Percentiles rank a stretch among this genome's conserved stretches.
Evolutionary conservation across 2,329 filamentous ascomycete genomes (phyloP).

Genomic region (Xylariales sp.): DNA sequence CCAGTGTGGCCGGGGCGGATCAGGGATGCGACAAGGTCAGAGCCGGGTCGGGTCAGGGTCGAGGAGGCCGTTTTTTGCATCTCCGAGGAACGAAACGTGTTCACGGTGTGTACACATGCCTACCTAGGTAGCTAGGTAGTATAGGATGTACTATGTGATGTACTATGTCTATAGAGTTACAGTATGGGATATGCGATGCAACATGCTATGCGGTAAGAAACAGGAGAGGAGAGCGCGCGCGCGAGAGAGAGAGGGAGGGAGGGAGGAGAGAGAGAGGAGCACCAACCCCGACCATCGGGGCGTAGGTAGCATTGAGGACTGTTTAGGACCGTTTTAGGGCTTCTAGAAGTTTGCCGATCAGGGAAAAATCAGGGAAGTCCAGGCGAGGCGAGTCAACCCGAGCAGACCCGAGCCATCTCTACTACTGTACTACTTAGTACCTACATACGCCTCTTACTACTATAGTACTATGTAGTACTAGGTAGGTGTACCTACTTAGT

Average conservation of each 20-base stretch:
- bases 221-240: neutral
- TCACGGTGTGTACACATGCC: neutral
- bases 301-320: slow-evolving; percentile 4
- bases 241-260: too few species aligned
- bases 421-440: too few species aligned
- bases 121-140: neutral
- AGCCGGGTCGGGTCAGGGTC: slow-evolving; percentile 4
- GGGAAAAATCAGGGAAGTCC: slow-evolving; percentile 34
- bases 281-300: slow-evolving; percentile 25
- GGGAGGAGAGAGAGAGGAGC: too few species aligned
- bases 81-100: slow-evolving; percentile 31
- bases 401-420: neutral
- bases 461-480: too few species aligned
- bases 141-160: too few species aligned
- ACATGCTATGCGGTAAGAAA: neutral
- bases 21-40: slow-evolving; percentile 19
- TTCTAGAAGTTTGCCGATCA: slow-evolving; percentile 32
- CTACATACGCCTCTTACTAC: too few species aligned
- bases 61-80: slow-evolving; percentile 29
- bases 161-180: too few species aligned
- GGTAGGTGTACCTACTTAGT: too few species aligned
- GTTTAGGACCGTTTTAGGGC: slow-evolving; percentile 13
- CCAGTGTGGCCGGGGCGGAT: neutral
- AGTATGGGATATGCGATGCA: neutral
- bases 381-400: slow-evolving; percentile 25